Conservation (phyloP, 1,284 basidiomycete species). For the Melampsora occidentalis region DNA sequence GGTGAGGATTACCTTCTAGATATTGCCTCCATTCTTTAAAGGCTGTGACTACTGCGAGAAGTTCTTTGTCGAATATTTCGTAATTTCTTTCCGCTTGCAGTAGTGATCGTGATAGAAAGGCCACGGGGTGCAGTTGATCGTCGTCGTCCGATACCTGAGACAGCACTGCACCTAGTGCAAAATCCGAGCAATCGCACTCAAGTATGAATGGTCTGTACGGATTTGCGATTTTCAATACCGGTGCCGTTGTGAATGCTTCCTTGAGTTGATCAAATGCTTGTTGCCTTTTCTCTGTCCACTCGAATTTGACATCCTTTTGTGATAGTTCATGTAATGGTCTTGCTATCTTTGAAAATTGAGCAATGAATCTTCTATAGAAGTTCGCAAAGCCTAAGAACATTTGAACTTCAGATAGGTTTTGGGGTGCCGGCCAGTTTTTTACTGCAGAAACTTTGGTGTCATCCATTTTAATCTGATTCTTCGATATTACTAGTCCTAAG, state of each 20-base stretch:
- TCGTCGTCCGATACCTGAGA: neutral
- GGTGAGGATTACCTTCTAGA: neutral
- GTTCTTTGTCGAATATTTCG: constrained; percentile 20
- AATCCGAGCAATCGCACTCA: constrained; percentile 23
- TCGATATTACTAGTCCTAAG: neutral
- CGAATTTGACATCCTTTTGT: neutral
- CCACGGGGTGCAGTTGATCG: constrained; percentile 8
- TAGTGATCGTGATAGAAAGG: neutral
- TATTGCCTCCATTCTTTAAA: constrained; percentile 15
- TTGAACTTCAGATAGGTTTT: constrained; percentile 23
- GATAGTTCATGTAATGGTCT: neutral
- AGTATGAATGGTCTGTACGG: constrained; percentile 1
- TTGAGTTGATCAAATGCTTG: neutral
- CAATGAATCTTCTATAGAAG: constrained; percentile 57
- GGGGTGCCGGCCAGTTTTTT: constrained; percentile 55
- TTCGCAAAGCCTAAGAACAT: constrained; percentile 56
- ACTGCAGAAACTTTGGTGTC: constrained; percentile 56
- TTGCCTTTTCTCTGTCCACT: neutral
- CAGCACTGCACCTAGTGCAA: constrained; percentile 8
- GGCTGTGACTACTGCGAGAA: neutral
- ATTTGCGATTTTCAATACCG: constrained; percentile 4
- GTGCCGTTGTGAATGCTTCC: neutral
- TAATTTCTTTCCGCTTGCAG: neutral
- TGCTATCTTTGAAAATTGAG: constrained; percentile 50
- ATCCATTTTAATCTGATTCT: constrained; percentile 56